Conservation (phyloP, 1,139 yeast species). For the Meyerozyma carpophila region DNA sequence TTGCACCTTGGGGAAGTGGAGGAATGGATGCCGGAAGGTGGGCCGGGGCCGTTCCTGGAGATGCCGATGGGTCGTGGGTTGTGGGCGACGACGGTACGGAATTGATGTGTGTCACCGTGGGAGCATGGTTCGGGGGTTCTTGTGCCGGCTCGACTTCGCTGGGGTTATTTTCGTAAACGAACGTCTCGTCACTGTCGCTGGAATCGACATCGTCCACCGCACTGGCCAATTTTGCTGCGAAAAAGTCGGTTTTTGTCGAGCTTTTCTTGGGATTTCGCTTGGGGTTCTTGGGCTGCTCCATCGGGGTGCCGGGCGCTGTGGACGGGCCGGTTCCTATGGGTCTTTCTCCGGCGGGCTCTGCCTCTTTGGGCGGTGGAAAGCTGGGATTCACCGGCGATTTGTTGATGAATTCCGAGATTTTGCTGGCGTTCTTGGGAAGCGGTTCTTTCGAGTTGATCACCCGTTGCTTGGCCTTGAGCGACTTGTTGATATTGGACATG, state of each 20-base stretch:
- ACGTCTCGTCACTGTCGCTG: conserved; percentile 88
- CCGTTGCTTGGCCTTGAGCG: conserved; percentile 38
- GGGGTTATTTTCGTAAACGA: conserved; percentile 69
- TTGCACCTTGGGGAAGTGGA: neutral
- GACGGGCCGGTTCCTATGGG: neutral
- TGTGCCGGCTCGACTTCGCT: conserved; percentile 11
- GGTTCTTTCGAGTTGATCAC: conserved; percentile 34
- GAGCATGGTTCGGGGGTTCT: conserved; percentile 1
- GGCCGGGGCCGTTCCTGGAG: neutral
- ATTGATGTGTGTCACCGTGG: neutral
- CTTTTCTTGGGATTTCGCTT: conserved; percentile 5
- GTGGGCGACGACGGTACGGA: neutral
- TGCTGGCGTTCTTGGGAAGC: conserved; percentile 29
- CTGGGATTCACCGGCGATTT: conserved; percentile 3
- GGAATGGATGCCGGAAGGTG: neutral
- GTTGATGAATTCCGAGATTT: conserved; percentile 31
- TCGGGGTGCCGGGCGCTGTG: neutral
- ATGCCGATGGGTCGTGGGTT: neutral
- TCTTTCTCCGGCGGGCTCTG: neutral
- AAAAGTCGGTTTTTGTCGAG: conserved; percentile 76
- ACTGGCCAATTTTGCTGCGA: conserved; percentile 89
- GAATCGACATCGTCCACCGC: conserved; percentile 89
- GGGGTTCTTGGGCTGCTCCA: neutral
- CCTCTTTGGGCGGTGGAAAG: neutral
- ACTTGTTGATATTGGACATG: conserved; percentile 33